Base-by-base conservation (phyloP, 2,329 filamentous ascomycete genomes). In the Aspergillus nomiae region DNA sequence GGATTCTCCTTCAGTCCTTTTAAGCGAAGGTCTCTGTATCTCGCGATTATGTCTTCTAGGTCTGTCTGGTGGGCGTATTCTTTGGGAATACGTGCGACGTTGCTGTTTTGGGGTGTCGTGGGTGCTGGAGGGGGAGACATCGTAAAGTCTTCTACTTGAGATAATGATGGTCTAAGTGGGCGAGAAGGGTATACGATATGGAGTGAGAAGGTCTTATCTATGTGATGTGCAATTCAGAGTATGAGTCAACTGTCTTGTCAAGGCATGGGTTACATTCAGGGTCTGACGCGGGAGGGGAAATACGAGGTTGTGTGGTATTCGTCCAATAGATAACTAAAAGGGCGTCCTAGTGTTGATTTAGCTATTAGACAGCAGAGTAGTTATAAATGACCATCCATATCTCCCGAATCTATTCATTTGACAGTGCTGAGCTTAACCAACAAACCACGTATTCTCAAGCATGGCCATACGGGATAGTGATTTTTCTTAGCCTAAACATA, bases 1-100 rank as follows among this genome's bases (percentile, higher is more conserved):
- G 61, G 58, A 7, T 57, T 36, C n/a, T 63, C 48, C 32, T 63
- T 43, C 9, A 63, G 58, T 7, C 58, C 61, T 14, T 19, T 32
- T 14, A 63, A n/a, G 8, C 61, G 58, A 24, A 63, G 45, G 8
- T 24, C 14, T 24, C 43, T 57, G 45, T 60, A 60, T 16, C 43
- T 53, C 21, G 43, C 28, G 28, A 63, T 30, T n/a, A 63, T 45
- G 16, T 34, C 21, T 21, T 61, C 53, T n/a, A 57, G 43, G 2
- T 32, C 53, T 34, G 0, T 2, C 1, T 51, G 21, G n/a, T 30
- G 6, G 51, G 43, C 16, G 4, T 14, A 24, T 0, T 12, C 7
- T n/a, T 28, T 28, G 9, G 59, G 59, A 4, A 61, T n/a, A 28
- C n/a, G 30, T 5, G 19, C 34, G 32, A 61, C 30, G 32, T 57